phyloP scores from a whole-genome alignment of 2,329 filamentous ascomycete species.

The Beauveria australis region DNA sequence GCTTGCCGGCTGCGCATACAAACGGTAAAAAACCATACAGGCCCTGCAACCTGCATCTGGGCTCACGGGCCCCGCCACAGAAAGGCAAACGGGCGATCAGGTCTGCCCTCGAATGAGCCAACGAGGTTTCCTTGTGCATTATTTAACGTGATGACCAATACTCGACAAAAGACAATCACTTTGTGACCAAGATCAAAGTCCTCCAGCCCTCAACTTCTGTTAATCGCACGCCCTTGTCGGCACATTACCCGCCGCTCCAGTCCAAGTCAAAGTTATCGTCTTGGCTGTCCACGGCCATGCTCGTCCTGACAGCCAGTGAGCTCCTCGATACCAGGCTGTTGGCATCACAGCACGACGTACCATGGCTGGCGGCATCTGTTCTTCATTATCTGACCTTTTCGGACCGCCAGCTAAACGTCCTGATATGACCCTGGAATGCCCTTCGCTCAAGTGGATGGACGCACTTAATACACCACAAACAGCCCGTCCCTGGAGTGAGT shows the following conservation, averaged over 20 bases:
- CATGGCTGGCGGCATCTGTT: background rate
- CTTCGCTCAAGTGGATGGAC: background rate
- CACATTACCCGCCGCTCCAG: background rate
- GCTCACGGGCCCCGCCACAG: background rate
- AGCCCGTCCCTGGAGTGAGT: background rate
- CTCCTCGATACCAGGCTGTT: background rate
- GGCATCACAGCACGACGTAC: background rate
- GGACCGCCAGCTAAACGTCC: background rate
- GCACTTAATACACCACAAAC: background rate
- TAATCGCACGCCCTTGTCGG: background rate
- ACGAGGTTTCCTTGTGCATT: background rate
- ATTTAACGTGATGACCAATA: background rate
- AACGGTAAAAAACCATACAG: conserved; percentile 4
- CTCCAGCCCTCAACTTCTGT: background rate
- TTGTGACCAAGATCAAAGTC: background rate
- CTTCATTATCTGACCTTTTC: background rate
- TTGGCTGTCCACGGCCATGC: background rate
- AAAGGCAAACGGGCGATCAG: background rate
- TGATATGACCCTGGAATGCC: background rate
- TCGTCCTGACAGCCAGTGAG: background rate
- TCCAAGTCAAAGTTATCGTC: background rate
- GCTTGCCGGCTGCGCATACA: background rate
- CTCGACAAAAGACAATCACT: background rate
- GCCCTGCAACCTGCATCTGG: background rate
- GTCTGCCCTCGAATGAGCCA: background rate